Conservation (phyloP, 2,329 filamentous ascomycete genomes). For the Aureobasidium namibiae region DNA sequence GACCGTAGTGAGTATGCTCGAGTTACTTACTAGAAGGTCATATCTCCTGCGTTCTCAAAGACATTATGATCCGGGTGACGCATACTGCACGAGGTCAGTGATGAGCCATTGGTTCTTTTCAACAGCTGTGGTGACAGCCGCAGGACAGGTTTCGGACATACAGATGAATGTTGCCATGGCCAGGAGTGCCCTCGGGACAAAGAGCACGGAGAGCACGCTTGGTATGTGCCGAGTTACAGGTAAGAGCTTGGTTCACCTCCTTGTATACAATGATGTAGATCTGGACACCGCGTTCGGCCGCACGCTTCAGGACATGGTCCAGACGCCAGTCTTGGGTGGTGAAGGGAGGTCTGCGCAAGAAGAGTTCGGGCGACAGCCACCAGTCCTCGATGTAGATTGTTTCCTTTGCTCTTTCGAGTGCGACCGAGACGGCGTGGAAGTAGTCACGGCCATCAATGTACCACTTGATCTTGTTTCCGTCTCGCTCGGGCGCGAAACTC, state of each 20-base stretch:
- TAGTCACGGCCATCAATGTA: conserved; percentile 95
- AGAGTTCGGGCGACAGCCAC: conserved; percentile 90
- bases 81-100: conserved; percentile 38
- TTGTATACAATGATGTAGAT: conserved; percentile 92
- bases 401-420: conserved; percentile 82
- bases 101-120: too few relatives aligned
- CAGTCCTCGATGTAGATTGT: conserved; percentile 94
- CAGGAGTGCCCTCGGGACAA: conserved; percentile 72
- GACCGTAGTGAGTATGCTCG: too few relatives aligned
- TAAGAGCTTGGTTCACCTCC: conserved; percentile 58
- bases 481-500: conserved; percentile 83
- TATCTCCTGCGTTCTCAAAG: conserved; percentile 85
- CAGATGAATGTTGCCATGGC: conserved; percentile 78
- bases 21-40: conserved; percentile 67
- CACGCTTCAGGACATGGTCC: conserved; percentile 78
- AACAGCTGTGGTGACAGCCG: neutral
- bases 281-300: conserved; percentile 86
- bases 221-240: conserved; percentile 87
- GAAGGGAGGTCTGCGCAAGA: conserved; percentile 75
- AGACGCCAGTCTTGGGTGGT: conserved; percentile 78
- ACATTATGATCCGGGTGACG: conserved; percentile 93
- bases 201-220: conserved; percentile 75
- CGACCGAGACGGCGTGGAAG: conserved; percentile 83
- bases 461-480: conserved; percentile 88
- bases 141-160: neutral